These are phyloP conservation scores for Hymenoscyphus salicellus DNA, from an alignment of 2,329 filamentous ascomycete species.

Conservation along the genomic window DNA sequence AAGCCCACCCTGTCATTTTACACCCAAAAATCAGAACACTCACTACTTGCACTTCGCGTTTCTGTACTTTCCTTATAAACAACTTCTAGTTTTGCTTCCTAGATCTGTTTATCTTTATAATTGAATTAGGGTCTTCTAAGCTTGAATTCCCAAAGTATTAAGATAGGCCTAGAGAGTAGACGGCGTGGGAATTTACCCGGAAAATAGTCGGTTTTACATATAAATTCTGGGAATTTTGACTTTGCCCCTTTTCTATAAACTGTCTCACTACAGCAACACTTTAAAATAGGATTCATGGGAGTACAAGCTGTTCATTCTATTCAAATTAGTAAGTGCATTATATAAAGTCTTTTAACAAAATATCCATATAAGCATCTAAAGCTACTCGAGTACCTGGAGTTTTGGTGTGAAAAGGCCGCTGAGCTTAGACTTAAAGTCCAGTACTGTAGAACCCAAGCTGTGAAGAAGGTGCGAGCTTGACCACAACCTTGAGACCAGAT, in stretches of 20 bases:
- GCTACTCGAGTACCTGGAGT: not conserved
- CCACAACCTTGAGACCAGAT: too few relatives aligned
- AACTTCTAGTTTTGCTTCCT: not conserved
- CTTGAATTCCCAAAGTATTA: not conserved
- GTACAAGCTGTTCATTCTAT: not conserved
- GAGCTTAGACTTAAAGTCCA: too few relatives aligned
- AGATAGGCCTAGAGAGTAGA: not conserved
- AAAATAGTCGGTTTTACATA: not conserved
- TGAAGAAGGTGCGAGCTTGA: too few relatives aligned
- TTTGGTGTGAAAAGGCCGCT: not conserved
- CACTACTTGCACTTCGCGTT: not conserved
- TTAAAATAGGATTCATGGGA: not conserved
- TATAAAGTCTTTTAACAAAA: not conserved
- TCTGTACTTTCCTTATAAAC: not conserved
- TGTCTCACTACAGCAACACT: not conserved
- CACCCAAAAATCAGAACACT: too few relatives aligned
- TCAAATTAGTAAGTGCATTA: not conserved
- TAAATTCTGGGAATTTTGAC: not conserved
- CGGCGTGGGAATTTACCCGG: not conserved
- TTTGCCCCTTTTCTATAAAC: not conserved
- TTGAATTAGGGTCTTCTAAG: not conserved
- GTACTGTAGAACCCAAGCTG: too few relatives aligned
- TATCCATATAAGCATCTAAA: not conserved
- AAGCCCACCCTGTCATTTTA: too few relatives aligned
- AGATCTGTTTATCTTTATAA: not conserved